phyloP scores from a whole-genome alignment of 2,329 filamentous ascomycete species.

The Helotiales sp. region DNA sequence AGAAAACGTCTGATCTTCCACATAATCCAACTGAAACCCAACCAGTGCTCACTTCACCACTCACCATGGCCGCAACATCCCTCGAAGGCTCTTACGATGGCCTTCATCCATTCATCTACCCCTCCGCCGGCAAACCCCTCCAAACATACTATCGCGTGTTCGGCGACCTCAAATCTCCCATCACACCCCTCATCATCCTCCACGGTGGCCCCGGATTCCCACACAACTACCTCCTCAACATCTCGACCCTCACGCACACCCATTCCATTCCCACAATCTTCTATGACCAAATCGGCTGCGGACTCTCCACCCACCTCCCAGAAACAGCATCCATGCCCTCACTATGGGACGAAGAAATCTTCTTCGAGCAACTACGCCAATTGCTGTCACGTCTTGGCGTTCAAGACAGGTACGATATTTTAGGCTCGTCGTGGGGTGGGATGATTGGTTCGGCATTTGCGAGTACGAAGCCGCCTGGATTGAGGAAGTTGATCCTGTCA shows the following conservation, averaged over 20 bases:
- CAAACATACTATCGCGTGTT: conserved; percentile 3
- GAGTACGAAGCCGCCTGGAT: conserved; percentile 43
- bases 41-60: background rate
- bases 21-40: no score
- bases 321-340: conserved; percentile 49
- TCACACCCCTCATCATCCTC: conserved; percentile 44
- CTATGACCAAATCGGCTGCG: conserved; percentile 61
- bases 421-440: conserved; percentile 59
- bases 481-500: conserved; percentile 47
- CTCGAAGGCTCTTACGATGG: background rate
- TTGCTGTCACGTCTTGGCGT: conserved; percentile 50
- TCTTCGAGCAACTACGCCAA: conserved; percentile 55
- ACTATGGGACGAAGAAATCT: conserved; percentile 56
- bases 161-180: background rate
- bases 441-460: conserved; percentile 54
- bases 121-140: background rate
- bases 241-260: conserved; percentile 14
- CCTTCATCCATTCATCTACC: background rate
- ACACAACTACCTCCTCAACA: conserved; percentile 47
- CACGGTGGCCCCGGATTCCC: conserved; percentile 55
- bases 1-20: no score
- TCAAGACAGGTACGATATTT: conserved; percentile 46
- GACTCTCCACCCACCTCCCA: conserved; percentile 52
- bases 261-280: conserved; percentile 51
- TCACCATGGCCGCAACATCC: background rate